Evolutionary conservation across 139 green algal genomes (phyloP), one percentile per base, ranked within the genome.

Genomic region (Micractinium sp.): DNA sequence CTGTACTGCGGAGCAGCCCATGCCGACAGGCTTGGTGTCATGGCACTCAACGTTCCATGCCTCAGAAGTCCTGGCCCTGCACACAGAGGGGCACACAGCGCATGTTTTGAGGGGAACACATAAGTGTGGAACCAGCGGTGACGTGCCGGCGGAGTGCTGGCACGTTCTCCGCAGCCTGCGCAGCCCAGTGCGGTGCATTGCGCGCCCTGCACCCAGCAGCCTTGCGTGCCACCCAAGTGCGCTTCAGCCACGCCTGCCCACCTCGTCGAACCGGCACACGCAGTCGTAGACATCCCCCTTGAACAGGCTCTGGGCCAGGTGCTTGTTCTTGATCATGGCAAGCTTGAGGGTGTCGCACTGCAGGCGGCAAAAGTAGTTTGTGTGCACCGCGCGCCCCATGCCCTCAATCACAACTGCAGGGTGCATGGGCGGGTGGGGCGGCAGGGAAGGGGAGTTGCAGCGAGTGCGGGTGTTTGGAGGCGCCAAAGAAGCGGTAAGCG

Each of bases 241-340:
- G n/a, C 33, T 13, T 18, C 80, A 39, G 22, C 33, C 33, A 15
- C 20, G 27, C 16, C 31, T n/a, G 0, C 63, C 27, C 41, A 66
- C 81, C 71, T 88, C 53, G 41, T 93, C 88, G 73, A 90, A 93
- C 20, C 88, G 77, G 90, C 97, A 99, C n/a, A 99, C 92, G 88
- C 96, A 99, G 86, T 99, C 97, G 88, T 98, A 99, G 14, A 99
- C 91, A 2, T 93, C 85, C 19, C 97, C 97, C 3, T 87, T 85
- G 84, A 99, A 98, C 53, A 99, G 92, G 53, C 86, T 92, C 36
- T 94, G 86, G 0, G 98, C 98, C 27, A 99, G 88, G 23, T 96
- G 93, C 87, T 95, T 89, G 29, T 98, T 99, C 91, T 99, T 99
- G 81, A 99, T 97, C 97, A 99, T 99, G 22, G 97, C 97, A 53